Conservation (phyloP, 768 basidiomycete genomes). For the Boletus insuetus region DNA sequence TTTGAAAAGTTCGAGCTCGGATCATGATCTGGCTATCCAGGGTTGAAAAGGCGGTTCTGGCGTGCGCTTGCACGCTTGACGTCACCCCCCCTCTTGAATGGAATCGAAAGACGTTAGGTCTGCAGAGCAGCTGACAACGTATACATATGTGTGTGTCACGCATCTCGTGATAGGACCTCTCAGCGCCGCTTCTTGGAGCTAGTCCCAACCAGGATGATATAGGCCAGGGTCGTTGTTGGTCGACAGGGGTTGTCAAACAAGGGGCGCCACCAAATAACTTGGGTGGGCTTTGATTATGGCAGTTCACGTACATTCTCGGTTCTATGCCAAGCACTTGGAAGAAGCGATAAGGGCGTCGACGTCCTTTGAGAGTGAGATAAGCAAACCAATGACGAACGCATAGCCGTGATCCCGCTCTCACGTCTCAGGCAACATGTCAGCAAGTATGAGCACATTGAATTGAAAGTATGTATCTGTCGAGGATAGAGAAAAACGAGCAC, state of each 20-base stretch:
- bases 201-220: not conserved
- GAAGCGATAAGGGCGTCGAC: conserved; percentile 2
- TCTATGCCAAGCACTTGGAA: not conserved
- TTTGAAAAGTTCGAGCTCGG: too few relatives aligned
- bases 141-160: too few relatives aligned
- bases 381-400: not conserved
- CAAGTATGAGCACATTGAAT: not conserved
- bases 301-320: not conserved
- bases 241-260: too few relatives aligned
- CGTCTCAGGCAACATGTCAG: not conserved
- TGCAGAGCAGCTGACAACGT: too few relatives aligned
- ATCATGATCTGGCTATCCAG: too few relatives aligned
- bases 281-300: not conserved
- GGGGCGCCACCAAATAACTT: too few relatives aligned
- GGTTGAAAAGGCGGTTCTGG: too few relatives aligned
- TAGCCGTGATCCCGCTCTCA: conserved; percentile 9
- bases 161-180: not conserved
- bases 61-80: not conserved
- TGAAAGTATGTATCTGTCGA: not conserved
- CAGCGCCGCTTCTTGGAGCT: not conserved
- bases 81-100: not conserved
- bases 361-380: not conserved
- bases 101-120: too few relatives aligned
- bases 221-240: not conserved
- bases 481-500: not conserved